A percentile compares a stretch with the other conserved stretches of the same genome.
Conservation (phyloP, 73 alveolate species). For the Breviolum minutum region DNA sequence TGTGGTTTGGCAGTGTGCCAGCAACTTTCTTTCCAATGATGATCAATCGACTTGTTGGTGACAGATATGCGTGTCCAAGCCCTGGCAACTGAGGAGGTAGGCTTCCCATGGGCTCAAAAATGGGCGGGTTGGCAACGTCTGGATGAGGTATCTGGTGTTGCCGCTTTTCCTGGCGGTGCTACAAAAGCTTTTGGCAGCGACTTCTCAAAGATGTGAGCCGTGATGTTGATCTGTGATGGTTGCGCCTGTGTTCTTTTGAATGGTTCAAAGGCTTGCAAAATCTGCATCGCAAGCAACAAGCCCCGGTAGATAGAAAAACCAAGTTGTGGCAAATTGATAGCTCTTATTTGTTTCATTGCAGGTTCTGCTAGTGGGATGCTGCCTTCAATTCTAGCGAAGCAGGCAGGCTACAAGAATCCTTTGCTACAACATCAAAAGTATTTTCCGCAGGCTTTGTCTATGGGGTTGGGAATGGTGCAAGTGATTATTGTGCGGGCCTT, state of each 20-base stretch:
- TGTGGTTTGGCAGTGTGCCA: not conserved
- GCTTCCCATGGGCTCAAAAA: not conserved
- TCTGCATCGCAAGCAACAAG: constrained; percentile 28
- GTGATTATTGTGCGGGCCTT: not conserved
- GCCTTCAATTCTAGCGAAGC: constrained; percentile 31
- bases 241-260: not conserved
- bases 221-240: too few relatives aligned
- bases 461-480: constrained; percentile 91
- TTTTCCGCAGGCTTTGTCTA: not conserved
- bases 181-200: constrained; percentile 26
- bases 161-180: constrained; percentile 59
- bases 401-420: not conserved
- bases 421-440: too few relatives aligned
- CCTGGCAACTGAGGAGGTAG: not conserved
- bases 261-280: constrained; percentile 11
- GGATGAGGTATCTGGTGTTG: constrained; percentile 54
- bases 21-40: too few relatives aligned
- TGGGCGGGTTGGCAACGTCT: not conserved
- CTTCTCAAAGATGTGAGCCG: constrained; percentile 4
- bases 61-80: constrained; percentile 14
- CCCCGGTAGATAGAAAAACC: not conserved
- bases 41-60: not conserved
- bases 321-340: not conserved
- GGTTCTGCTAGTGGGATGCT: constrained; percentile 23
- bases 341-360: not conserved